phyloP scores from a whole-genome alignment of 768 basidiomycete species.

The Pulveroboletus sp. region DNA sequence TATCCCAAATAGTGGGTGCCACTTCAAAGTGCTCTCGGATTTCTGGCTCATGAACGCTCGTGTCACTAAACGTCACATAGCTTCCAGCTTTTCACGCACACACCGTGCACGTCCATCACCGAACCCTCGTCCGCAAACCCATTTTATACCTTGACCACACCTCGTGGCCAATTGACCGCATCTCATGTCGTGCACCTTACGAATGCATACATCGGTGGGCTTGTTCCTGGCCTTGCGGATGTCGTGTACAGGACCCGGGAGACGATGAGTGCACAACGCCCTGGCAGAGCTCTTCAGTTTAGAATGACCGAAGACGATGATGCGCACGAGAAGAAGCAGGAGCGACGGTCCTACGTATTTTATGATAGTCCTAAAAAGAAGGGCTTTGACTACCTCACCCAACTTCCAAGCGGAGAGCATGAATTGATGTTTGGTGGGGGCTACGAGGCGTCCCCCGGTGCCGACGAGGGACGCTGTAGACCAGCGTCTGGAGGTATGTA shows the following conservation, averaged over 20 bases:
- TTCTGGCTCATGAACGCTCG: background rate
- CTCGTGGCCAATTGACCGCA: constrained; percentile 37
- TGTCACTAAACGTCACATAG: constrained; percentile 7
- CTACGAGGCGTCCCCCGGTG: constrained; percentile 26
- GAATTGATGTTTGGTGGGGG: constrained; percentile 71
- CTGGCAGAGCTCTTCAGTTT: constrained; percentile 35
- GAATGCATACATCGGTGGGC: constrained; percentile 46
- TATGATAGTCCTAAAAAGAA: constrained; percentile 37
- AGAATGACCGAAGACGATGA: background rate
- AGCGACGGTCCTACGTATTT: constrained; percentile 56
- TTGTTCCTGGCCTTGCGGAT: constrained; percentile 39
- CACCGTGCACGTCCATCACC: constrained; percentile 37
- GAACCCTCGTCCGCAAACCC: constrained; percentile 19
- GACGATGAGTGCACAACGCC: constrained; percentile 62
- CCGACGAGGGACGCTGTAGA: constrained; percentile 12
- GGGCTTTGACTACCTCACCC: constrained; percentile 66
- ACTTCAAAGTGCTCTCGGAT: constrained; percentile 5
- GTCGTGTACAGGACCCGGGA: constrained; percentile 38
- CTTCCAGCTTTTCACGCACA: constrained; percentile 42
- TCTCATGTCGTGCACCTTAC: constrained; percentile 49
- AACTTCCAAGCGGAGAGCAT: constrained; percentile 41
- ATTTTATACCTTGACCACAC: constrained; percentile 39
- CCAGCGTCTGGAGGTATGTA: constrained; percentile 29
- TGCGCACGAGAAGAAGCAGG: constrained; percentile 23
- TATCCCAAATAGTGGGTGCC: constrained; percentile 36